Conservation (phyloP, 352 stramenopile species). For the Pelagophyceae sp. region DNA sequence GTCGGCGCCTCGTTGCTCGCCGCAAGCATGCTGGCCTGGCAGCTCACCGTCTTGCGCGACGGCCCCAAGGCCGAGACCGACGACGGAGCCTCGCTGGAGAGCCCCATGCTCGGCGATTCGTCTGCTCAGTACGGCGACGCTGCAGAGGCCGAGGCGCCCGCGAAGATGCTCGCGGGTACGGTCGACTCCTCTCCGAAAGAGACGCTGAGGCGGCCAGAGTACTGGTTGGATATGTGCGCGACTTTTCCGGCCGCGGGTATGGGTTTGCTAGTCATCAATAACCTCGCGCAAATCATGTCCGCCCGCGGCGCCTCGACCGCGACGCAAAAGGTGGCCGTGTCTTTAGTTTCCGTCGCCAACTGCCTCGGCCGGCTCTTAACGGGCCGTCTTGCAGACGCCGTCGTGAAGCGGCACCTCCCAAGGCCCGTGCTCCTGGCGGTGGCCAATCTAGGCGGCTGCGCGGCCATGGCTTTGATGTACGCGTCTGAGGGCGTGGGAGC, state of each 20-base stretch:
- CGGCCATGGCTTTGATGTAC: neutral
- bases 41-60: neutral
- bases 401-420: neutral
- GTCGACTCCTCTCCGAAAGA: neutral
- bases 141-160: neutral
- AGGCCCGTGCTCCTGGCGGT: neutral
- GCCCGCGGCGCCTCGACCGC: neutral
- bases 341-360: constrained; percentile 3
- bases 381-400: neutral
- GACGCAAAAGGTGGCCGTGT: neutral
- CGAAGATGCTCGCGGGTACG: neutral
- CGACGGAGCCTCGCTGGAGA: neutral
- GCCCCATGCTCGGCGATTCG: no score
- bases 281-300: constrained; percentile 5
- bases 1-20: neutral
- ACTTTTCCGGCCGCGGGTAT: neutral
- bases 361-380: neutral
- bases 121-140: neutral
- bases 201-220: neutral
- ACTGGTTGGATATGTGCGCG: neutral
- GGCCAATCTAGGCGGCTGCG: neutral
- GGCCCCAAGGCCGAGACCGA: neutral
- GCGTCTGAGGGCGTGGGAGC: neutral
- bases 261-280: constrained; percentile 8
- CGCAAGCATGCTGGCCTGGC: neutral